Conservation (phyloP, 192 early-diverging fungal species). For the Gigaspora rosea region DNA sequence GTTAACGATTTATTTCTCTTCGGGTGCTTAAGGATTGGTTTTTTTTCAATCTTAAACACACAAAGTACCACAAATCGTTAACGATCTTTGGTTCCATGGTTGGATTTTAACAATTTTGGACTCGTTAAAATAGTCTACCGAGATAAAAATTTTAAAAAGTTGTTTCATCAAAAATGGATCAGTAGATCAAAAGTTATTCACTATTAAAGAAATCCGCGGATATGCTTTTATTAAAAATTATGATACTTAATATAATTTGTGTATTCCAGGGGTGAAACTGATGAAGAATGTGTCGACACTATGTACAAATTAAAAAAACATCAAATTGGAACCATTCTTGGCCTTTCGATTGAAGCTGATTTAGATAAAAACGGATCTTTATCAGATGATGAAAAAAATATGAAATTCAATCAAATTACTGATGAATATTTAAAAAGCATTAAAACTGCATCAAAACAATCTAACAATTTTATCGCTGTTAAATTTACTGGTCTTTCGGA, state of each 20-base stretch:
- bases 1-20: no score
- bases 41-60: no score
- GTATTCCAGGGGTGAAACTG: slow-evolving; percentile 78
- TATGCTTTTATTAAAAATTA: neutral
- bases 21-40: no score
- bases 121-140: no score
- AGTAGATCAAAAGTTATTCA: no score
- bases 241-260: neutral
- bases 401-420: slow-evolving; percentile 67
- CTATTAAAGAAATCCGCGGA: no score
- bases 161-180: no score
- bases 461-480: slow-evolving; percentile 78
- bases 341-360: slow-evolving; percentile 88
- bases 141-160: no score
- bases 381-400: slow-evolving; percentile 53
- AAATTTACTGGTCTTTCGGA: slow-evolving; percentile 87
- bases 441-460: slow-evolving; percentile 64
- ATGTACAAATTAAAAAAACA: slow-evolving; percentile 67
- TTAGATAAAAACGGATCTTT: slow-evolving; percentile 55
- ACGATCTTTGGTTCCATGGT: no score
- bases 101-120: no score
- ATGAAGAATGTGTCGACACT: slow-evolving; percentile 78
- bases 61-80: no score
- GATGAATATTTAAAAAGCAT: slow-evolving; percentile 71
- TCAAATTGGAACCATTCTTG: slow-evolving; percentile 84